Base-by-base conservation (phyloP, 2,329 filamentous ascomycete species). In the Nemania sp. region DNA sequence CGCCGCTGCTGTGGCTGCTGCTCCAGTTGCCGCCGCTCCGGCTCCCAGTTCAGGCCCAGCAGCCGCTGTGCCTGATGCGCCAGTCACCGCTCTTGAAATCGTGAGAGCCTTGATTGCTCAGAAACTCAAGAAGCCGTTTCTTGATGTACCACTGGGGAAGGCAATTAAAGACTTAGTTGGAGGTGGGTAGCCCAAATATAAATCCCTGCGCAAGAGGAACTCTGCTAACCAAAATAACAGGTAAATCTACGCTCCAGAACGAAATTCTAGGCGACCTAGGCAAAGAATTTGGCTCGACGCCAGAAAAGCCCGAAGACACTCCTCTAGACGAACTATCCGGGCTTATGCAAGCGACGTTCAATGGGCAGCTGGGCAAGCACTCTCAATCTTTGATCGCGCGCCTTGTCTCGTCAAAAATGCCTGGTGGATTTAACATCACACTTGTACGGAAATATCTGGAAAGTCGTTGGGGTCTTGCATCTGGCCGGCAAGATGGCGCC, bases 341-440 rank as follows among this genome's bases (percentile, higher is more conserved):
- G 49, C 81, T 94, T 7, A 96, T 99, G 89, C 94, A 99, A 76
- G 87, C 90, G 41, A 97, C 93, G n/a, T 99, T 99, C 77, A 94
- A 97, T 75, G 94, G 94, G 65, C 93, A 96, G 76, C 85, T 99
- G 57, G 94, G 94, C 73, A 99, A 99, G 77, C 92, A 97, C 66
- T 96, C 94, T 0, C 88, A 90, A 49, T 95, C 92, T 2, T 83
- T 99, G 52, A 88, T 99, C 72, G 94, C 94, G 44, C 88, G 94
- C 64, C 80, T 99, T 71, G 94, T 99, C 37, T 97, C 94, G 2
- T 97, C 94, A 24, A 99, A 99, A 78, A 99, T 99, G 94, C 94
- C 94, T 42, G 94, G 93, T 77, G 94, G 94, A 59, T 99, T 99
- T 84, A 99, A 97, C 73, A 97, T 97, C 72, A 97, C 93, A 68